phyloP scores from a whole-genome alignment of 2,329 filamentous ascomycete genomes.

The Alternaria viburni region DNA sequence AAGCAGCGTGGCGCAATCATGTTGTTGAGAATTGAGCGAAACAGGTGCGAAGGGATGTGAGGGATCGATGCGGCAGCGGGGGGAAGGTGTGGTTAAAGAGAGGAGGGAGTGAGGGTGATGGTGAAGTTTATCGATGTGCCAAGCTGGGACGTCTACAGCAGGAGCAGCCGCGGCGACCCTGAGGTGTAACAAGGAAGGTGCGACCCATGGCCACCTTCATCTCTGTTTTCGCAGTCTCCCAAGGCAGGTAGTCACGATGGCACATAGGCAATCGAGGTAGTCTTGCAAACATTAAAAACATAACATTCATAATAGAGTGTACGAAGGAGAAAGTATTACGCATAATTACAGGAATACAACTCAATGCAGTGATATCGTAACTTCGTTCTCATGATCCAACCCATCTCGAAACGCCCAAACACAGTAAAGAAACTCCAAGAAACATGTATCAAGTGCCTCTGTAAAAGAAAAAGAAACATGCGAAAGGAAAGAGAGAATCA shows the following conservation, averaged over 20 bases:
- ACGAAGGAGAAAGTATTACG: neutral
- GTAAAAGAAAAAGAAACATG: neutral
- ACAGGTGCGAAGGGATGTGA: neutral
- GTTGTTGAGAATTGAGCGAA: neutral
- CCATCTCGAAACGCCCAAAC: neutral
- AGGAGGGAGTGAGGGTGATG: neutral
- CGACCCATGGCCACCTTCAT: neutral
- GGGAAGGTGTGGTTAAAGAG: neutral
- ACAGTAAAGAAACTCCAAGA: neutral
- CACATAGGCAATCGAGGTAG: neutral
- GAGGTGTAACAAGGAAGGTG: neutral
- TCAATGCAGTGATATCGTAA: constrained; percentile 1
- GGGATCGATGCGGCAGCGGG: neutral
- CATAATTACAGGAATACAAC: neutral
- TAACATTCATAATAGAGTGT: neutral
- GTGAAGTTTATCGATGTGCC: neutral
- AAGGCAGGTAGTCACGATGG: neutral
- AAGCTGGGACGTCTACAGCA: neutral
- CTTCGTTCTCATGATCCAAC: neutral
- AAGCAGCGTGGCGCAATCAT: neutral
- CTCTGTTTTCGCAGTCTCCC: neutral
- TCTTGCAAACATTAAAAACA: neutral
- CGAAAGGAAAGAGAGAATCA: neutral
- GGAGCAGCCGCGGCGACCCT: constrained; percentile 1
- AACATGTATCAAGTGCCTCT: neutral